Conservation (phyloP, 2,329 filamentous ascomycete species). For the Ophiocordyceps australis region DNA sequence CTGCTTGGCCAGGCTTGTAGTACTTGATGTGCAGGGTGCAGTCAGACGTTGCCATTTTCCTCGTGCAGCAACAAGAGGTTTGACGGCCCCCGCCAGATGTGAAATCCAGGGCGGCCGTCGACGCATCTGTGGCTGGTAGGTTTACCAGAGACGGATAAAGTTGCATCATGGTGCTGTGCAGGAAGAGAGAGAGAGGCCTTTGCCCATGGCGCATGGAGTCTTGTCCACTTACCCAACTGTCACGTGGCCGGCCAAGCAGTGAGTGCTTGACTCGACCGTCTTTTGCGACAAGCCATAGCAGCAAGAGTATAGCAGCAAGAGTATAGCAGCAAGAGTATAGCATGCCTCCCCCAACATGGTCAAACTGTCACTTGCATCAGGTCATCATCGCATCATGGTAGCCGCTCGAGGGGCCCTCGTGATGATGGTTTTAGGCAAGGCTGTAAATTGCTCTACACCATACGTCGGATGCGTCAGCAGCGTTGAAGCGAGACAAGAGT, state of each 20-base stretch:
- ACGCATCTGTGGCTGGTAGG: conserved; percentile 14
- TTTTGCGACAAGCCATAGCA: not conserved
- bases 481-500: too few relatives aligned
- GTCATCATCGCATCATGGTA: conserved; percentile 51
- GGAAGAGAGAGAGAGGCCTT: too few relatives aligned
- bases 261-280: too few relatives aligned
- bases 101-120: conserved; percentile 1
- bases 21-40: too few relatives aligned
- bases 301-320: too few relatives aligned
- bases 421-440: conserved; percentile 52
- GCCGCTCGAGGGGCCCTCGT: conserved; percentile 47
- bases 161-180: conserved; percentile 12
- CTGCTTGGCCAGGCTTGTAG: too few relatives aligned
- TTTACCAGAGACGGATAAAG: conserved; percentile 23
- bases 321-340: not conserved
- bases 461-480: conserved; percentile 32
- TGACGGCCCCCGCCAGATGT: conserved; percentile 4
- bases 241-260: too few relatives aligned
- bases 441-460: conserved; percentile 38
- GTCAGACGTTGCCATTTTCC: conserved; percentile 8
- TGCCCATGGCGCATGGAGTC: too few relatives aligned
- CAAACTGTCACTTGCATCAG: conserved; percentile 42
- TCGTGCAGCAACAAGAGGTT: conserved; percentile 12
- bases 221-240: too few relatives aligned
- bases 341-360: not conserved